These are phyloP conservation scores for Tagetes patula DNA, from an alignment of 129 eudicot species.

Conservation along the genomic window DNA sequence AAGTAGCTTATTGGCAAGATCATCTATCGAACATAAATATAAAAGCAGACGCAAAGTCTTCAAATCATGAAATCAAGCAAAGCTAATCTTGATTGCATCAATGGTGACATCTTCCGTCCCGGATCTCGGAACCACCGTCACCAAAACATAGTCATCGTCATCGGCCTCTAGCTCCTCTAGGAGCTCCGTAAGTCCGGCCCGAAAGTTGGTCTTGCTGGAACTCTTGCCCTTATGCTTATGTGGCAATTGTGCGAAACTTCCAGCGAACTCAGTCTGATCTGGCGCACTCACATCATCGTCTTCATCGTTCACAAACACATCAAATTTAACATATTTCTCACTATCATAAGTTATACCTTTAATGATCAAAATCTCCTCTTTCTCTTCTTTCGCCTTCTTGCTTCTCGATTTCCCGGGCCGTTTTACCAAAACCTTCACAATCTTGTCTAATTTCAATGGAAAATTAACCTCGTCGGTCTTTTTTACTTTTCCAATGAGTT, in stretches of 20 bases:
- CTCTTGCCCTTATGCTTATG: conserved; percentile 34
- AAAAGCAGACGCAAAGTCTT: not conserved
- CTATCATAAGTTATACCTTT: conserved; percentile 47
- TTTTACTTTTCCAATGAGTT: conserved; percentile 24
- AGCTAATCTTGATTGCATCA: conserved; percentile 47
- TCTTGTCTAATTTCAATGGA: conserved; percentile 45
- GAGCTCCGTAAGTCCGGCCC: conserved; percentile 52
- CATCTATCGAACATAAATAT: not conserved
- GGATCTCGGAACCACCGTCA: conserved; percentile 50
- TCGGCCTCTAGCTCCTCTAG: conserved; percentile 59
- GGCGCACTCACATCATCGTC: conserved; percentile 53
- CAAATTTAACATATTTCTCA: conserved; percentile 47
- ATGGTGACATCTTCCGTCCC: conserved; percentile 41
- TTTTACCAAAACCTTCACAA: conserved; percentile 38
- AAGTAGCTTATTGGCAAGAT: too few species aligned
- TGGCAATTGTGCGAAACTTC: conserved; percentile 55
- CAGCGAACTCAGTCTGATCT: conserved; percentile 60
- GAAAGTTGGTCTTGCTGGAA: conserved; percentile 38
- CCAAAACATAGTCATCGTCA: conserved; percentile 52
- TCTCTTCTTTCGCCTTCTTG: conserved; percentile 43
- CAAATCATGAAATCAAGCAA: conserved; percentile 17
- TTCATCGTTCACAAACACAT: conserved; percentile 56
- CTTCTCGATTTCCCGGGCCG: conserved; percentile 51
- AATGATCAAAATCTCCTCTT: conserved; percentile 51
- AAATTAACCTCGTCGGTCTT: not conserved